Base-by-base conservation (phyloP, 768 basidiomycete species). In the Mycena metata region DNA sequence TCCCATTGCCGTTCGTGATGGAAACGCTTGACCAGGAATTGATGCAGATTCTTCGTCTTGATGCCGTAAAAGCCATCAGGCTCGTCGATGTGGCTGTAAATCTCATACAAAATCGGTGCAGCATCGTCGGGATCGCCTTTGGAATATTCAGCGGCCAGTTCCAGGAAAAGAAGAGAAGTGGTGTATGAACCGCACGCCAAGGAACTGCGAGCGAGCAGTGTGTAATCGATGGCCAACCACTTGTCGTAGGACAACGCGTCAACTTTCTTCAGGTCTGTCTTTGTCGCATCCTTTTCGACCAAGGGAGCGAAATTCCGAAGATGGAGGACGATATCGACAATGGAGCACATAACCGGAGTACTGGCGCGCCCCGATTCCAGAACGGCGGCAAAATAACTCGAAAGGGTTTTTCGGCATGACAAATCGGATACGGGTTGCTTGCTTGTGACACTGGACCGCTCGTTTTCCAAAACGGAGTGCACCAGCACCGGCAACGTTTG, bases 41-140 rank as follows among this genome's bases (percentile, higher is more conserved):
- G 85, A 26, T 89, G 86, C n/a, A 94, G 86, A 75, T 99, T 90
- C 36, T 85, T 79, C 9, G 92, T 90, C 69, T 91, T 85, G 66
- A 99, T 96, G 7, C 96, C 96, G 78, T 99, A 99, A 77, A 99
- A 99, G 2, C 98, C 96, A 73, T 99, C 98, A 0, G 96, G 96
- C 77, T 99, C 98, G 74, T 98, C 96, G 67, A 99, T 96, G 73
- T 96, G 92, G 60, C 90, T 90, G 75, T 99, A 99, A 56, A 99
- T 95, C 56, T 92, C 91, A 81, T 96, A 98, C 23, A 99, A 81
- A 26, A 96, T 84, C 64, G 92, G 83, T 1, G 84, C 80, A 17
- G 79, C 77, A 3, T 73, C 67, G n/a, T 74, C 75, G 33, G 71
- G 60, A 13, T 77, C 76, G 39, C 76, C 70, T 13, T 72, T 69